Conservation (phyloP, 306 rosid species). For the Vigna radiata region DNA sequence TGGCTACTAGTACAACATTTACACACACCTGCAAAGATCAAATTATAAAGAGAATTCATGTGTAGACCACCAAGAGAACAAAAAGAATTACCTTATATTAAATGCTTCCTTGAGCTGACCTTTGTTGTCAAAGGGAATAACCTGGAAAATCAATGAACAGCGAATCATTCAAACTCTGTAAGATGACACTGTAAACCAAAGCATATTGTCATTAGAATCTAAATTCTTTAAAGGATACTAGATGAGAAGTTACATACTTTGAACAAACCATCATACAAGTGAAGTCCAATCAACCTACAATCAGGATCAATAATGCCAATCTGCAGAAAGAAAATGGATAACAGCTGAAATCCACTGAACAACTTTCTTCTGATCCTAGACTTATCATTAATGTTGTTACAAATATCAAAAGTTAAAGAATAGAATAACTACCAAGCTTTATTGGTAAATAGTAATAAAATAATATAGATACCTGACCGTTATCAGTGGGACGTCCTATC, state of each 20-base stretch:
- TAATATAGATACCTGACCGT: conserved; percentile 78
- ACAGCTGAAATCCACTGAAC: conserved; percentile 31
- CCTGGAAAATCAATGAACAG: conserved; percentile 59
- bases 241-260: conserved; percentile 60
- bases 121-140: conserved; percentile 93
- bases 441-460: conserved; percentile 17
- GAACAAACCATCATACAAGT: conserved; percentile 94
- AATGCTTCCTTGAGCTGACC: conserved; percentile 99
- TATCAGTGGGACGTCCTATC: conserved; percentile 96
- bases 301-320: conserved; percentile 99
- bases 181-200: conserved; percentile 4
- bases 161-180: conserved; percentile 14
- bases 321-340: conserved; percentile 54
- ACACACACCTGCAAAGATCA: conserved; percentile 8
- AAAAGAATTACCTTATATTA: conserved; percentile 76
- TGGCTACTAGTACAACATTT: background rate
- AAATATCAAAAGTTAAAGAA: conserved; percentile 32
- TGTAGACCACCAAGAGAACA: conserved; percentile 24
- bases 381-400: conserved; percentile 20
- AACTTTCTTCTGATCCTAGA: conserved; percentile 21
- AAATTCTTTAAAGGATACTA: conserved; percentile 1
- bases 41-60: conserved; percentile 22
- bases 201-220: conserved; percentile 18
- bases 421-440: conserved; percentile 16
- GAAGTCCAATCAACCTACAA: conserved; percentile 96